Evolutionary conservation across 345 rosid genomes (phyloP), one percentile per base, ranked within the genome.

Genomic region (Camelina laxa): DNA sequence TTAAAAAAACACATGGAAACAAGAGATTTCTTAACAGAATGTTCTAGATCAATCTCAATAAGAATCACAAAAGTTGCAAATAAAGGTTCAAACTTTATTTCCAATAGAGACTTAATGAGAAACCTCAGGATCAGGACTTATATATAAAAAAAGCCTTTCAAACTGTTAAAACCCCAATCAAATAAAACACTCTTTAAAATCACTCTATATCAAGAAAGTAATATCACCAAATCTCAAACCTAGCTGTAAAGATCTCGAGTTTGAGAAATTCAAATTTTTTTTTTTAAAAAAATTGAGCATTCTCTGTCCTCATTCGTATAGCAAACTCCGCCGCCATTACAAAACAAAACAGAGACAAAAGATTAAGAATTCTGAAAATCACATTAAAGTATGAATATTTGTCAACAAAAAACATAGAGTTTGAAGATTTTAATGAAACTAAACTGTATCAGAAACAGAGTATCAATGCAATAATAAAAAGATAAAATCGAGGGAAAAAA

Each of bases 251-350:
- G 64, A 69, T 75, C 79, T 60, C 55, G 12, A 59, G 22, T 67
- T 49, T 59, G 15, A 65, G 22, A 48, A 38, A n/a, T 4, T 35
- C 21, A 10, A 30, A 61, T 30, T 17, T 9, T 62, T 30, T 17
- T 9, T 62, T 16, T 41, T 4, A 2, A 4, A 10, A 48, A 6
- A 58, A 58, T 35, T 30, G 7, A 67, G 21, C 67, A 58, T 58
- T 19, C 9, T n/a, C 3, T 50, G 39, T 9, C 62, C 50, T 50
- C 58, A 36, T 59, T 59, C 73, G 10, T n/a, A 12, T 6, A 67
- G 74, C 42, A 69, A 75, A 75, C 70, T 69, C 59, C 58, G 50
- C 70, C 65, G 75, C 66, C 80, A 76, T 69, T 69, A 62, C 65
- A 75, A 49, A 48, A 16, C 48, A 57, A 30, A 65, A 21, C 73